phyloP scores from a whole-genome alignment of 73 alveolate species.

The Stentor coeruleus region DNA sequence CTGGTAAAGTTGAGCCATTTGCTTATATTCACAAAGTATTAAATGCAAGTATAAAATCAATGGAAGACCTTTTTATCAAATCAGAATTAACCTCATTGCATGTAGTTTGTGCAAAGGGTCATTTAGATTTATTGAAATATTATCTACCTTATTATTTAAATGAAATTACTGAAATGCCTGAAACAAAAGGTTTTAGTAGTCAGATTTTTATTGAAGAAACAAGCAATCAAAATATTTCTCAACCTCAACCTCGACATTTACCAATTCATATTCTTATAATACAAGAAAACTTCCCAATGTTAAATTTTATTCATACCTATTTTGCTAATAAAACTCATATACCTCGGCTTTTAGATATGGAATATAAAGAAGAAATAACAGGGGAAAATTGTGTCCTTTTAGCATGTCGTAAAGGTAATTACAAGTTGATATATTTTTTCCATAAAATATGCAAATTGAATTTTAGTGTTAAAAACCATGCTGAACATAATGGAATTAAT shows the following conservation, averaged over 20 bases:
- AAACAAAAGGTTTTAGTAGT: neutral
- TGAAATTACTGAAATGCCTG: neutral
- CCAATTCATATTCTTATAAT: neutral
- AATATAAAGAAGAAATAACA: neutral
- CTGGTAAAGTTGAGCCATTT: too few relatives aligned
- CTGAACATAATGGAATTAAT: neutral
- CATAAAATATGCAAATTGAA: neutral
- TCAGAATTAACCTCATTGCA: neutral
- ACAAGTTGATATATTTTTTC: neutral
- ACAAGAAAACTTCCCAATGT: neutral
- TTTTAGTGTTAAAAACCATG: neutral
- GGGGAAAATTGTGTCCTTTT: constrained; percentile 10
- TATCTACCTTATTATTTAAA: constrained; percentile 15
- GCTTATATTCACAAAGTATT: too few relatives aligned
- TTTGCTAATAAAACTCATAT: neutral
- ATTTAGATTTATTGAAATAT: constrained; percentile 21
- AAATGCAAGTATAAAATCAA: too few relatives aligned
- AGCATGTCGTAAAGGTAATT: neutral
- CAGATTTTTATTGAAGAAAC: neutral
- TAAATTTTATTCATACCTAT: neutral
- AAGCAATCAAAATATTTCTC: neutral
- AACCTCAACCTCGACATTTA: neutral
- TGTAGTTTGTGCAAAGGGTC: constrained; percentile 21
- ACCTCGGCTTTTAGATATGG: neutral
- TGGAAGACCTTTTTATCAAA: neutral